Evolutionary conservation across 1,139 yeast species (phyloP).

Genomic region (Candida sp.): DNA sequence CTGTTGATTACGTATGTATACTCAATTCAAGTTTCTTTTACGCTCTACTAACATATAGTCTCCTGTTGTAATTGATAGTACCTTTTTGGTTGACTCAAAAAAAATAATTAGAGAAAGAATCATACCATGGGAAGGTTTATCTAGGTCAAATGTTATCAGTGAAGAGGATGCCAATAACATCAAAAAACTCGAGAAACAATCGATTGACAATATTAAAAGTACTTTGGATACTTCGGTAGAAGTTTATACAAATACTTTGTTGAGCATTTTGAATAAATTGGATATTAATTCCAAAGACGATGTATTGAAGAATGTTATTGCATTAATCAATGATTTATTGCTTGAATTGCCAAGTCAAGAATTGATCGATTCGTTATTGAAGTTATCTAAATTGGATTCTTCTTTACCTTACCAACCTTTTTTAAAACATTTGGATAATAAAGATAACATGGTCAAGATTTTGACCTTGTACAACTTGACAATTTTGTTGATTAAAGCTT

Average conservation of each 20-base stretch:
- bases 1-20: slow-evolving; percentile 16
- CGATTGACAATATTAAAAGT: slow-evolving; percentile 32
- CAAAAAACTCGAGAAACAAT: slow-evolving; percentile 60
- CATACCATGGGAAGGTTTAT: slow-evolving; percentile 91
- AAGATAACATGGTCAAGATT: slow-evolving; percentile 45
- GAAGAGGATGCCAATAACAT: slow-evolving; percentile 65
- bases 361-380: slow-evolving; percentile 44
- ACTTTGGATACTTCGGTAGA: slow-evolving; percentile 45
- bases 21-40: neutral
- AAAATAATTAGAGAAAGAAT: slow-evolving; percentile 75
- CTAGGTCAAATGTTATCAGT: slow-evolving; percentile 67
- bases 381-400: slow-evolving; percentile 40
- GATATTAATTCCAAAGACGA: slow-evolving; percentile 54
- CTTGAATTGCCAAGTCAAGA: slow-evolving; percentile 39
- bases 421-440: slow-evolving; percentile 44
- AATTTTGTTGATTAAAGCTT: slow-evolving; percentile 30
- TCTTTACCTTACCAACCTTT: slow-evolving; percentile 59
- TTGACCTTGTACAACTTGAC: slow-evolving; percentile 45
- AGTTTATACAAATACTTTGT: slow-evolving; percentile 54
- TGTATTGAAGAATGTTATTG: slow-evolving; percentile 69
- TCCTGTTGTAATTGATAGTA: slow-evolving; percentile 50
- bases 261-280: slow-evolving; percentile 52
- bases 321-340: slow-evolving; percentile 62
- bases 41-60: slow-evolving; percentile 12
- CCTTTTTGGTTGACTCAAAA: slow-evolving; percentile 70